Base-by-base conservation (phyloP, 768 basidiomycete species). In the Omphalotus guepiniiformis region DNA sequence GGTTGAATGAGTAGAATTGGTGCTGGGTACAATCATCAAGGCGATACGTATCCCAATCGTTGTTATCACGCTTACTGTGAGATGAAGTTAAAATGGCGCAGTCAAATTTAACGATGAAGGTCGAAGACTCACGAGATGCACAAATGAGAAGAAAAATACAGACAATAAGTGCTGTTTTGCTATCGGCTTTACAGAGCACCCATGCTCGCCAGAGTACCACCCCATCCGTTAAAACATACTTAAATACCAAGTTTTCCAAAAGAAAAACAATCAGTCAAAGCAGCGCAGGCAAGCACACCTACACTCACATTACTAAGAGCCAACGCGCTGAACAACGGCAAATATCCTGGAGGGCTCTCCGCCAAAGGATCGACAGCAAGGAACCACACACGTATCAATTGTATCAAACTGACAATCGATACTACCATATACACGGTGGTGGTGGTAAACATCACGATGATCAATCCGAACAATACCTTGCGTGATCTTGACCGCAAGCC, bases 201-300 rank as follows among this genome's bases (percentile, higher is more conserved):
- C 47, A 48, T 28, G 47, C 47, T 18, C 47, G 47, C 47, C 47
- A 48, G 6, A 48, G 38, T n/a, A 48, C 47, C n/a, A 48, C 47
- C 3, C 47, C 38, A 19, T 48, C 47, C 8, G 47, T 41, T 15
- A 48, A 21, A 28, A 29, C 19, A 13, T 48, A 48, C 47, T 48
- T 4, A 21, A 34, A 4, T 30, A 8, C 37, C 11, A 21, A 39
- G 18, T 13, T 19, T 11, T 12, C 19, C 9, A 21, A 39, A 18
- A 8, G 11, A 39, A 8, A 9, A 19, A 9, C 18, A 39, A 39
- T 28, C 15, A 23, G 19, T 41, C 39, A 47, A 16, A 21, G 6
- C 4, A 46, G 6, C 16, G 21, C 11, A 6, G 25, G 3, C 8
- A 3, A 3, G 6, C 1, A 3, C 26, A 4, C 12, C 7, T 23